Percentiles rank a stretch among this genome's conserved stretches.
phyloP scores from a whole-genome alignment of 768 basidiomycete genomes.

The Naematelia encephala region DNA sequence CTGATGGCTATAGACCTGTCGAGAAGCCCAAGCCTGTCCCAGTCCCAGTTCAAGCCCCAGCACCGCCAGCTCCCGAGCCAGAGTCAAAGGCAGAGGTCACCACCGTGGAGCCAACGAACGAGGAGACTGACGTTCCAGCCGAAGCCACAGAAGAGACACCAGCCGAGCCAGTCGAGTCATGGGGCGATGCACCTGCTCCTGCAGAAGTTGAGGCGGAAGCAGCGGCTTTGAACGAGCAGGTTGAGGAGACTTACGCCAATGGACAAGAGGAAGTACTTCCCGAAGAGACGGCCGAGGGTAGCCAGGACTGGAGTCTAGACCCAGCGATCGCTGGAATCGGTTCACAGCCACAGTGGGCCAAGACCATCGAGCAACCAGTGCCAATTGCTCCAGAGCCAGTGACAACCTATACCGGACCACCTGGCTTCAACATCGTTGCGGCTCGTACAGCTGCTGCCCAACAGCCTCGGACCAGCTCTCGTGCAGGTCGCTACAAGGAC shows the following conservation, averaged over 20 bases:
- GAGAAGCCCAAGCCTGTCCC: slow-evolving; percentile 47
- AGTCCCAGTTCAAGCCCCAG: slow-evolving; percentile 25
- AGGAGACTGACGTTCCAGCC: slow-evolving; percentile 24
- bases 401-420: slow-evolving; percentile 50
- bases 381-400: slow-evolving; percentile 35
- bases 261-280: slow-evolving; percentile 12
- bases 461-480: slow-evolving; percentile 44
- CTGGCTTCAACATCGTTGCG: slow-evolving; percentile 48
- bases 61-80: neutral
- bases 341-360: slow-evolving; percentile 36
- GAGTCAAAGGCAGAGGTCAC: slow-evolving; percentile 28
- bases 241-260: slow-evolving; percentile 20
- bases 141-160: slow-evolving; percentile 17
- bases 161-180: slow-evolving; percentile 22
- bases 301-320: slow-evolving; percentile 27
- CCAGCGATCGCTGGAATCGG: slow-evolving; percentile 44
- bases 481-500: slow-evolving; percentile 46
- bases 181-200: slow-evolving; percentile 32
- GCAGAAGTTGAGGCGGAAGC: slow-evolving; percentile 31
- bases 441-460: slow-evolving; percentile 6
- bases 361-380: slow-evolving; percentile 23
- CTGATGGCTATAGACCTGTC: slow-evolving; percentile 29
- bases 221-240: slow-evolving; percentile 16
- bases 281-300: slow-evolving; percentile 10
- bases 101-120: slow-evolving; percentile 30